Evolutionary conservation across 257 asterid genomes (phyloP), one percentile per base, ranked within the genome.

Genomic region (Euphrasia confusa): DNA sequence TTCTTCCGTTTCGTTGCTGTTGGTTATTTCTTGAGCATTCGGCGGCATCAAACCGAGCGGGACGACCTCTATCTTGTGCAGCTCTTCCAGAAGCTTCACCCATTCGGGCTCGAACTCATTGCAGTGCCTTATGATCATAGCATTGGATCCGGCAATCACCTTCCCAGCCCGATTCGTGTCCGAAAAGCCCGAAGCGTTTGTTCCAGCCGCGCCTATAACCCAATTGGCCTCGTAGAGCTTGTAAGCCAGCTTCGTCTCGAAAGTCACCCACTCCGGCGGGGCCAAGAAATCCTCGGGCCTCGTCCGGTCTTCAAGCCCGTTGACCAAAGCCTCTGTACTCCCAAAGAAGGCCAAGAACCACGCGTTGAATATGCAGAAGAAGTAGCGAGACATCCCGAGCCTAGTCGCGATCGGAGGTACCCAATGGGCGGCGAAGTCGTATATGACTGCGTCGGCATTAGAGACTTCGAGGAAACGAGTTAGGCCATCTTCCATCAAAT

Each of bases 61-160:
- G 45, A 77, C 18, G 3, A 74, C 66, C 9, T 69, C 73, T 17
- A 62, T 71, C 3, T 30, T 47, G 35, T 71, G 68, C 4, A 74
- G 44, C 28, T 77, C 65, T 4, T 26, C 65, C 1, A 79, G 14
- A 0, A 74, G 28, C 12, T 65, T 49, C 35, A 77, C 10, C 80
- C 80, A 74, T 35, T 77, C 62, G 3, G 53, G 64, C 24, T 80
- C 79, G 10, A 62, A 48, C 58, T 62, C 67, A 37, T 62, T 45
- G 45, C 67, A 62, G 67, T 62, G 67, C 10, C 58, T 49, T 48
- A 63, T 13, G 13, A 63, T 48, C 39, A 63, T 14, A 2, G 67
- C 67, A 27, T 63, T 24, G 5, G 58, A 48, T 48, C 56, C 32
- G 3, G 30, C 55, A 10, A 63, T 28, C n/a, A n/a, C 58, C 10